phyloP scores from a whole-genome alignment of 371 early-diverging fungal genomes.

The Zychaea mexicana region DNA sequence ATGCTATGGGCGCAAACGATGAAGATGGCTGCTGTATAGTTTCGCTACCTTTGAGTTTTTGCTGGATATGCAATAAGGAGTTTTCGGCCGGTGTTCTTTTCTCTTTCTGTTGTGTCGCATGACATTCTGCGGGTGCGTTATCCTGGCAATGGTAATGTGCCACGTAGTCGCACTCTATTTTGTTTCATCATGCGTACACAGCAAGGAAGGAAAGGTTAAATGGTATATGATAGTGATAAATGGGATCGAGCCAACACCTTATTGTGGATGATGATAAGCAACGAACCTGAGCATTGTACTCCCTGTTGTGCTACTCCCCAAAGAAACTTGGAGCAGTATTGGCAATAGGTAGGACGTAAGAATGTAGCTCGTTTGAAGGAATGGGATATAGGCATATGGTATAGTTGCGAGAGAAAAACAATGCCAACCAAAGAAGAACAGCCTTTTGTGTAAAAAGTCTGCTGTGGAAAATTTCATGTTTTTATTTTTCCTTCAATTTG shows the following conservation, averaged over 20 bases:
- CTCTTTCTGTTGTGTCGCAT: neutral
- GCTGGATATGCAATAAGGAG: neutral
- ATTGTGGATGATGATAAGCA: too few relatives aligned
- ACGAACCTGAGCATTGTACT: conserved; percentile 12
- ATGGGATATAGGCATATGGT: conserved; percentile 16
- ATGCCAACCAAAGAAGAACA: neutral
- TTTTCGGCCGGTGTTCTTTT: conserved; percentile 8
- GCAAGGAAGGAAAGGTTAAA: neutral
- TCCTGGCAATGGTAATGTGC: conserved; percentile 15
- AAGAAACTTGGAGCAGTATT: conserved; percentile 20
- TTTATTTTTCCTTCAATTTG: too few relatives aligned
- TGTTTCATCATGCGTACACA: neutral
- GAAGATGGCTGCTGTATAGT: neutral
- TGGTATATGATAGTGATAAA: neutral
- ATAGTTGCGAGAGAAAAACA: neutral
- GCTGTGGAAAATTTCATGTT: too few relatives aligned
- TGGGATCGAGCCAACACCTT: neutral
- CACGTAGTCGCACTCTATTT: conserved; percentile 14
- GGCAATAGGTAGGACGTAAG: conserved; percentile 20
- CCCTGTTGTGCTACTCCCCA: conserved; percentile 25
- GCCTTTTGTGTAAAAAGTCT: too few relatives aligned
- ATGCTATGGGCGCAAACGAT: neutral
- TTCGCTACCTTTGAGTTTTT: neutral
- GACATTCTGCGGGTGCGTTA: neutral
- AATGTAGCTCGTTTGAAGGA: conserved; percentile 20